Conservation (phyloP, 805 yeast species). For the Wickerhamomyces kurtzmanii region DNA sequence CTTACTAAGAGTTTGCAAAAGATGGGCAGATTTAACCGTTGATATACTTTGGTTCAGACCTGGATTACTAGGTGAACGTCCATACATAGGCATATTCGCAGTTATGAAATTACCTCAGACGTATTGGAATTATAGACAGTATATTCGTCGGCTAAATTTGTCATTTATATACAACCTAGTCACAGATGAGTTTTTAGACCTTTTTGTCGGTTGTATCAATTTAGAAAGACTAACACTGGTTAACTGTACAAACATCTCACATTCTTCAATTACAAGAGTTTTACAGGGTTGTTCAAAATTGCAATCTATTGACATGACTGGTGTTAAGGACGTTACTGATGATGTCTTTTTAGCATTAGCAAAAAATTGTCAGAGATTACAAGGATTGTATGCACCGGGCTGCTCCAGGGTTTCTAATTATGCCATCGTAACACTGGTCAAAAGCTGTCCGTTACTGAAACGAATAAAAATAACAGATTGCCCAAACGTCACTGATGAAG, state of each 20-base stretch:
- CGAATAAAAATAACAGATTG: conserved; percentile 77
- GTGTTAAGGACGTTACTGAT: conserved; percentile 62
- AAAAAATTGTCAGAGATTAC: conserved; percentile 60
- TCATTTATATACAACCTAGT: conserved; percentile 63
- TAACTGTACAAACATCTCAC: conserved; percentile 60
- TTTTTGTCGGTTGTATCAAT: conserved; percentile 60
- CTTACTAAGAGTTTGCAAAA: conserved; percentile 63
- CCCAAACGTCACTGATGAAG: conserved; percentile 50
- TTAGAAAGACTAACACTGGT: conserved; percentile 82
- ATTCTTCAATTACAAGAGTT: conserved; percentile 50
- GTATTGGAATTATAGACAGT: conserved; percentile 56
- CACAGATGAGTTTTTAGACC: conserved; percentile 49
- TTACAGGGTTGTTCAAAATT: conserved; percentile 56
- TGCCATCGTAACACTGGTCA: conserved; percentile 50
- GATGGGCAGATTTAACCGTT: conserved; percentile 70
- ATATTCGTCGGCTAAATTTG: conserved; percentile 72
- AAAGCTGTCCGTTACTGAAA: conserved; percentile 63
- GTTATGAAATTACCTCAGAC: conserved; percentile 42
- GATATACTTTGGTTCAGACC: conserved; percentile 89
- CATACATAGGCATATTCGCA: conserved; percentile 41
- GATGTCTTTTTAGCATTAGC: conserved; percentile 63
- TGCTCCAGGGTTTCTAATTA: conserved; percentile 62
- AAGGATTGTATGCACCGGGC: conserved; percentile 85
- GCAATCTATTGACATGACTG: conserved; percentile 83
- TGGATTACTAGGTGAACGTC: conserved; percentile 39